phyloP scores from a whole-genome alignment of 345 rosid species.

The Psidium friedrichsthalianum region DNA sequence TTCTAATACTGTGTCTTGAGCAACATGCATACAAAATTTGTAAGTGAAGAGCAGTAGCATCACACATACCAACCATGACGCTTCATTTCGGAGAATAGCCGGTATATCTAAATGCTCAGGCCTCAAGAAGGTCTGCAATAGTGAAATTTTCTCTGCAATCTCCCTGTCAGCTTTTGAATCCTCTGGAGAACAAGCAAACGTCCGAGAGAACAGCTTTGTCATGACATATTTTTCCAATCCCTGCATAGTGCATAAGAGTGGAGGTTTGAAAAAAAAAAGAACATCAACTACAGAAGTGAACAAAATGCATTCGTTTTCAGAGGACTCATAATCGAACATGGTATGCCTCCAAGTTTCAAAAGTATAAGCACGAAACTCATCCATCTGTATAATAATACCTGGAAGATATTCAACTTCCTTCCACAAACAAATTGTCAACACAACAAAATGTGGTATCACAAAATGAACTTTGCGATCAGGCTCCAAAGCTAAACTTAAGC shows the following conservation, averaged over 20 bases:
- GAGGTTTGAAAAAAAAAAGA: background rate
- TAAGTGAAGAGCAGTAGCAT: background rate
- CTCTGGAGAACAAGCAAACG: conserved; percentile 34
- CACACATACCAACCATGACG: conserved; percentile 48
- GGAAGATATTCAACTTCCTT: background rate
- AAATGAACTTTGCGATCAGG: background rate
- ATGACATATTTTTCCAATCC: conserved; percentile 54
- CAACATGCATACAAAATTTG: background rate
- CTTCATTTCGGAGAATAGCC: conserved; percentile 31
- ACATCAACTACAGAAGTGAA: background rate
- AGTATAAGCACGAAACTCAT: background rate
- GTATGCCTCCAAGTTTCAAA: background rate
- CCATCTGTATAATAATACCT: background rate
- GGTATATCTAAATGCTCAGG: conserved; percentile 59
- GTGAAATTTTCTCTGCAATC: conserved; percentile 30
- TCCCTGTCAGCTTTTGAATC: conserved; percentile 31
- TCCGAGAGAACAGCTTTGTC: conserved; percentile 37
- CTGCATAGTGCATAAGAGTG: conserved; percentile 10
- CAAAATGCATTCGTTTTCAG: background rate
- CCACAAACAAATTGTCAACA: background rate
- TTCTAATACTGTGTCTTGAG: background rate
- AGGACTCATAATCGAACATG: background rate
- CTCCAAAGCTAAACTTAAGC: background rate
- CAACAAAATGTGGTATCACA: background rate
- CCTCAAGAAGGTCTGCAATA: conserved; percentile 42